phyloP scores from a whole-genome alignment of 352 stramenopile species.

The Thalassiosira mediterranea region DNA sequence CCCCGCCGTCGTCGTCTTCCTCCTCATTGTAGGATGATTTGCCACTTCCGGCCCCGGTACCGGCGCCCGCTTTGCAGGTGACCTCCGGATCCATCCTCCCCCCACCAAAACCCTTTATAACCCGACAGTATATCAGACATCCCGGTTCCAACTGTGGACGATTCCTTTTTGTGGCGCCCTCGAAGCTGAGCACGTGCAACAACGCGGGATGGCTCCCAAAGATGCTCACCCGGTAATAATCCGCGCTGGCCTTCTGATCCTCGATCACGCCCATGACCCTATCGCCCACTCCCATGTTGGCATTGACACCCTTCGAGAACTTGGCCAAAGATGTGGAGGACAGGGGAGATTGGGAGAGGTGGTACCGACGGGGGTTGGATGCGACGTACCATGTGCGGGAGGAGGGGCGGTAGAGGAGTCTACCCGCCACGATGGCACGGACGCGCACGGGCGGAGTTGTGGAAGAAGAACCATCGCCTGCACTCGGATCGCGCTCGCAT shows the following conservation, averaged over 20 bases:
- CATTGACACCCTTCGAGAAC: not conserved
- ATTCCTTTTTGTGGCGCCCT: slow-evolving; percentile 97
- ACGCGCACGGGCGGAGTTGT: slow-evolving; percentile 18
- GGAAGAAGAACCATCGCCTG: no score
- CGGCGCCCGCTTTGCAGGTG: slow-evolving; percentile 89
- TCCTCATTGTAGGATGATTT: slow-evolving; percentile 38
- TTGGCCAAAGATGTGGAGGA: slow-evolving; percentile 19
- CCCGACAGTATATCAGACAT: slow-evolving; percentile 93
- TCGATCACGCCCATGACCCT: slow-evolving; percentile 93
- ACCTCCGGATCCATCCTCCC: slow-evolving; percentile 92
- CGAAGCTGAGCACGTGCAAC: slow-evolving; percentile 90
- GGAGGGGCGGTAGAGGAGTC: slow-evolving; percentile 48
- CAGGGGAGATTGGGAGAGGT: slow-evolving; percentile 27
- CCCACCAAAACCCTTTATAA: slow-evolving; percentile 77
- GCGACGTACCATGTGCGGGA: slow-evolving; percentile 64
- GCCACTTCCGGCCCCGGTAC: not conserved
- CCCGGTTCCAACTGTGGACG: slow-evolving; percentile 91
- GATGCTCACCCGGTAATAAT: slow-evolving; percentile 95
- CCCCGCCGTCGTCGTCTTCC: slow-evolving; percentile 82
- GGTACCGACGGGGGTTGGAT: slow-evolving; percentile 64
- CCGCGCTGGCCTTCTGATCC: slow-evolving; percentile 87
- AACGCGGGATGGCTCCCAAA: slow-evolving; percentile 88
- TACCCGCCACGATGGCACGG: slow-evolving; percentile 59
- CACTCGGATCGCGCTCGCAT: no score
- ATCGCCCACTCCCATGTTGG: slow-evolving; percentile 77